Conservation (phyloP, 139 green algal genomes). For the Chlamydomonas eustigma region DNA sequence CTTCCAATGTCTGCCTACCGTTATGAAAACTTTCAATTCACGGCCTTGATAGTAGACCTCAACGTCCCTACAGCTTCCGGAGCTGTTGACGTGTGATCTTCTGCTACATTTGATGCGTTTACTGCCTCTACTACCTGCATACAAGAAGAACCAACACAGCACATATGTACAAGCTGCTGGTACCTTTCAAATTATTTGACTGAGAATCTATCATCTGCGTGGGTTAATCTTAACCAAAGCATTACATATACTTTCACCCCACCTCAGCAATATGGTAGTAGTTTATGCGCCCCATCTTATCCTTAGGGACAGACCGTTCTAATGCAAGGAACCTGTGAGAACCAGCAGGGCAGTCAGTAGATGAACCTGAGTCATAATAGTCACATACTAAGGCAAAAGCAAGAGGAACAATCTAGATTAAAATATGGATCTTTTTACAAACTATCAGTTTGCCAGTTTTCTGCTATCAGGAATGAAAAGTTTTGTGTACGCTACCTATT, state of each 20-base stretch:
- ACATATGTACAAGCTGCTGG: background rate
- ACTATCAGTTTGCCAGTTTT: no score
- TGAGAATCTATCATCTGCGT: background rate
- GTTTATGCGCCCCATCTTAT: constrained; percentile 36
- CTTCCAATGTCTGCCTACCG: no score
- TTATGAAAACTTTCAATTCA: no score
- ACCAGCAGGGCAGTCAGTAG: no score
- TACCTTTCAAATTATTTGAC: background rate
- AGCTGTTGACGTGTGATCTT: background rate
- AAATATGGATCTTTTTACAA: no score
- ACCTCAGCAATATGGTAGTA: constrained; percentile 28
- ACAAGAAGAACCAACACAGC: background rate
- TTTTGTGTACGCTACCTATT: no score
- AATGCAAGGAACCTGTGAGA: constrained; percentile 33
- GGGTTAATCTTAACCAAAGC: no score
- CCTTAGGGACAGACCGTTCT: constrained; percentile 38
- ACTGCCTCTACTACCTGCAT: constrained; percentile 8
- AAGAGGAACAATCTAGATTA: no score
- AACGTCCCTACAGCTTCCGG: background rate
- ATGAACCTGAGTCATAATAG: no score
- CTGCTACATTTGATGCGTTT: background rate
- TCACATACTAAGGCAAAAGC: no score
- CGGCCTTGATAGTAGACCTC: background rate
- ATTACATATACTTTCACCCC: background rate
- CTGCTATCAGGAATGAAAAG: no score